Percentiles rank a stretch among this genome's conserved stretches.
phyloP scores from a whole-genome alignment of 1,284 basidiomycete species.

The Fomitopsis pinicola region DNA sequence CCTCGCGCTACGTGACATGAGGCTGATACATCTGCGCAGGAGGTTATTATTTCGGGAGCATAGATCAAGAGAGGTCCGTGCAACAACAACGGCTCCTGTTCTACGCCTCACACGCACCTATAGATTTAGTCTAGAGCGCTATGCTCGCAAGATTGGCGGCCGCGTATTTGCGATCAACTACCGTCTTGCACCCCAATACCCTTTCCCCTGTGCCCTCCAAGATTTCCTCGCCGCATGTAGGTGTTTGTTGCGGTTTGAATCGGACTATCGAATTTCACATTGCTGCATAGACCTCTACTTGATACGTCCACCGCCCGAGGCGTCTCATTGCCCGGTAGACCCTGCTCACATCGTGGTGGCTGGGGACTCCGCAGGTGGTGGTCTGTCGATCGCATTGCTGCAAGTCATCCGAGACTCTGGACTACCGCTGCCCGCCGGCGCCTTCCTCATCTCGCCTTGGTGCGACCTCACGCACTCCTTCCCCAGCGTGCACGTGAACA shows the following conservation, averaged over 20 bases:
- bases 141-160: constrained; percentile 87
- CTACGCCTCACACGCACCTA: constrained; percentile 14
- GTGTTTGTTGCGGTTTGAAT: constrained; percentile 14
- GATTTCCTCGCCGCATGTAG: constrained; percentile 82
- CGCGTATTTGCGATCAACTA: constrained; percentile 92
- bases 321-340: constrained; percentile 74
- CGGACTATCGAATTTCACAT: background rate
- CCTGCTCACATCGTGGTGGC: constrained; percentile 82
- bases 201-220: constrained; percentile 93
- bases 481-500: constrained; percentile 84
- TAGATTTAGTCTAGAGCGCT: constrained; percentile 80
- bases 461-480: constrained; percentile 95
- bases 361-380: constrained; percentile 95
- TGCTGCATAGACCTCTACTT: constrained; percentile 60
- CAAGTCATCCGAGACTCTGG: constrained; percentile 89
- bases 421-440: constrained; percentile 83
- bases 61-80: constrained; percentile 68
- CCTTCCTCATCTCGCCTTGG: constrained; percentile 85
- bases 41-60: constrained; percentile 79
- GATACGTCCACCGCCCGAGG: constrained; percentile 59
- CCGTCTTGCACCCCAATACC: constrained; percentile 89
- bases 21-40: constrained; percentile 32
- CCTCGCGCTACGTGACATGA: no score
- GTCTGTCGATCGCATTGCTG: constrained; percentile 78
- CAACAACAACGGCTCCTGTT: constrained; percentile 13